A percentile compares a stretch with the other conserved stretches of the same genome.
phyloP scores from a whole-genome alignment of 2,329 filamentous ascomycete species.

The Iodosphaeria phyllophila region DNA sequence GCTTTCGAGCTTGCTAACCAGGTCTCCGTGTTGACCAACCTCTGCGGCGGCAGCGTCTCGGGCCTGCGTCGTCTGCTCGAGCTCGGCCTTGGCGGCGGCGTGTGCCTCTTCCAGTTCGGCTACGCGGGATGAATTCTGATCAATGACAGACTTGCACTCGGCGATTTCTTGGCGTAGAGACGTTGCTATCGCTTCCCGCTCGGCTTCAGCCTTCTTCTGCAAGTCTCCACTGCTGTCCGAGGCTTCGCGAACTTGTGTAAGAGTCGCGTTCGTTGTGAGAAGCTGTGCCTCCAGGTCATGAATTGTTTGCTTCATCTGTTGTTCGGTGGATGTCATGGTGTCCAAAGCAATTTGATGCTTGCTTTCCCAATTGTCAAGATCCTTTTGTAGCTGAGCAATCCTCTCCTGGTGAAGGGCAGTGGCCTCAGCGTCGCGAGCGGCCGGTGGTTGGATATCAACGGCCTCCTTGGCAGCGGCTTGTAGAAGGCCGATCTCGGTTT shows the following conservation, averaged over 20 bases:
- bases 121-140: conserved; percentile 48
- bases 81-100: conserved; percentile 41
- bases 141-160: conserved; percentile 60
- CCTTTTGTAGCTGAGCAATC: conserved; percentile 47
- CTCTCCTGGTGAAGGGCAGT: conserved; percentile 30
- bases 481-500: conserved; percentile 50
- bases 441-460: conserved; percentile 3
- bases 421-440: conserved; percentile 11
- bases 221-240: no score
- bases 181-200: conserved; percentile 40
- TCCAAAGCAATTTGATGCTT: conserved; percentile 57
- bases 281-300: conserved; percentile 48
- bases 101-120: conserved; percentile 59
- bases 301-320: conserved; percentile 53
- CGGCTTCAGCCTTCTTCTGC: conserved; percentile 22
- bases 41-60: conserved; percentile 32
- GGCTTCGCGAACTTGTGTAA: conserved; percentile 22
- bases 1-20: conserved; percentile 33
- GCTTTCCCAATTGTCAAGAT: conserved; percentile 55
- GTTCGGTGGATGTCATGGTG: conserved; percentile 54
- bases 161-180: conserved; percentile 58
- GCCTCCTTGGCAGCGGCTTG: conserved; percentile 31
- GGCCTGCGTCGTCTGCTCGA: conserved; percentile 45
- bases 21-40: conserved; percentile 22
- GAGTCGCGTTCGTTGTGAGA: conserved; percentile 31